phyloP scores from a whole-genome alignment of 208 protist species.

The Leishmania mexicana region DNA sequence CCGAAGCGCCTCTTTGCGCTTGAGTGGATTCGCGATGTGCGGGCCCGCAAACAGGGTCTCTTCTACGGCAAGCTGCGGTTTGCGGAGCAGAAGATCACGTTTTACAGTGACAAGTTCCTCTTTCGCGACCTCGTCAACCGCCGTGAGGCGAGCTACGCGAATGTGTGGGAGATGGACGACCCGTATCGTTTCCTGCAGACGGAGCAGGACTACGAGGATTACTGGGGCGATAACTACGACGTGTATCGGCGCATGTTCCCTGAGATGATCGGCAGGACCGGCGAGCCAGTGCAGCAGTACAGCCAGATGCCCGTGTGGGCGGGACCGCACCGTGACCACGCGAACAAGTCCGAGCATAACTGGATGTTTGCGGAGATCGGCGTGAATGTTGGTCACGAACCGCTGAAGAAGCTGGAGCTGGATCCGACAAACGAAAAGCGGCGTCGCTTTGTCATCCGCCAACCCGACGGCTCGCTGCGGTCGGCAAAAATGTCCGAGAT shows the following conservation, averaged over 20 bases:
- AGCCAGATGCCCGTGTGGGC: slow-evolving; percentile 93
- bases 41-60: slow-evolving; percentile 87
- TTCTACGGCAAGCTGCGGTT: slow-evolving; percentile 94
- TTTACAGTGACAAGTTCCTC: slow-evolving; percentile 94
- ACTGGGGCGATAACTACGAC: slow-evolving; percentile 96
- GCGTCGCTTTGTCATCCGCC: slow-evolving; percentile 91
- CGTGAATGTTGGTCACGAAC: slow-evolving; percentile 93
- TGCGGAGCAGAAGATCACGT: slow-evolving; percentile 94
- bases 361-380: slow-evolving; percentile 96
- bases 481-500: slow-evolving; percentile 96
- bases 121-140: slow-evolving; percentile 93
- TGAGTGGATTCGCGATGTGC: slow-evolving; percentile 92
- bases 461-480: slow-evolving; percentile 92
- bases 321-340: slow-evolving; percentile 89
- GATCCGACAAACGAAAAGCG: slow-evolving; percentile 94
- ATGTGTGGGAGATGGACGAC: slow-evolving; percentile 96
- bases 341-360: slow-evolving; percentile 93
- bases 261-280: slow-evolving; percentile 92
- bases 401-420: slow-evolving; percentile 92
- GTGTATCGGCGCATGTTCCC: slow-evolving; percentile 94
- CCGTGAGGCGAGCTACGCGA: slow-evolving; percentile 93
- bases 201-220: slow-evolving; percentile 94
- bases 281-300: slow-evolving; percentile 94
- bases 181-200: slow-evolving; percentile 95
- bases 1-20: slow-evolving; percentile 93